Evolutionary conservation across 2,329 filamentous ascomycete genomes (phyloP), one percentile per base, ranked within the genome.

Genomic region (Fusarium marasasianum): DNA sequence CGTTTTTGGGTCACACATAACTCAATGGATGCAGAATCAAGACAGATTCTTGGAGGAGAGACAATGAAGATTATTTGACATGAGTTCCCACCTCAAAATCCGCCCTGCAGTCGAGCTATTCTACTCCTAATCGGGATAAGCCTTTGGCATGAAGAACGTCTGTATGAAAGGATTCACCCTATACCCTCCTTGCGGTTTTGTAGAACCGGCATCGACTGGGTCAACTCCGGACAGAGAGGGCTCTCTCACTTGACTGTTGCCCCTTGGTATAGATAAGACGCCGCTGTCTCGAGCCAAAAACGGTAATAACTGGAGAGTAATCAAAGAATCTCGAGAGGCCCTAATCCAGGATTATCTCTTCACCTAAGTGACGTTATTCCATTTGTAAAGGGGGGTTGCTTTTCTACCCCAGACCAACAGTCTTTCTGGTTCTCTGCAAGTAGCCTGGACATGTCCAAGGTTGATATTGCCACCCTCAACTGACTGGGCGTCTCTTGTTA

Each of bases 61-160:
- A 29, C 40, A 68, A 55, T 29, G 38, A 59, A 43, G 60, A 22
- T 55, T 41, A 35, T 35, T 74, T 50, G 58, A 65, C 45, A 59
- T 38, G 54, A 65, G 50, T 65, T 66, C 58, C 44, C 44, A 56
- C 68, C 56, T 69, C 58, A 66, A 43, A 68, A 55, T 43, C 44
- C 37, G 58, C 31, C 43, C 31, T 69, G 63, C 54, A 44, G 38
- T 37, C 37, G 33, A 31, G 24, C 40, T 64, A 48, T 71, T 72
- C 59, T 72, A 72, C 72, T 71, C 72, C 72, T 40, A 61, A 69
- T 56, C 24, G 41, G 51, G 66, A 54, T 12, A 70, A 54, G 45
- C 37, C 41, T 31, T 41, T 44, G 22, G 50, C 26, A 24, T 41
- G 29, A 59, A 53, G 40, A 38, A 38, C n/a, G 35, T 40, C n/a